These are phyloP conservation scores for Medicago truncatula DNA, from an alignment of 306 rosid genomes.

Conservation along the genomic window DNA sequence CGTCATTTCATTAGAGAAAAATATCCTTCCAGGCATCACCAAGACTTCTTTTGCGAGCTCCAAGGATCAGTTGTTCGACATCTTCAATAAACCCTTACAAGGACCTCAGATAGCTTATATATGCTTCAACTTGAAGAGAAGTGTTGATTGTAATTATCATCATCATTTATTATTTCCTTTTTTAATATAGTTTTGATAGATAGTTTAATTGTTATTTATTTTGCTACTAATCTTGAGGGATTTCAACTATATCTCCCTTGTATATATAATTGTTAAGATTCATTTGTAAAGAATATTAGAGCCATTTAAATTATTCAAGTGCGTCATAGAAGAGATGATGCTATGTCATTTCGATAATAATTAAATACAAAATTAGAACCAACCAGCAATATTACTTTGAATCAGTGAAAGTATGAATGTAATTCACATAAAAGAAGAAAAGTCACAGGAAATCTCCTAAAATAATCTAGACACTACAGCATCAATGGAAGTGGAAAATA, in stretches of 20 bases:
- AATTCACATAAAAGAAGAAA: constrained; percentile 10
- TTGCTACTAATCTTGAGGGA: background rate
- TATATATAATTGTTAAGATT: background rate
- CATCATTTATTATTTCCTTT: too few relatives aligned
- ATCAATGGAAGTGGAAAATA: constrained; percentile 46
- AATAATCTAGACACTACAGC: constrained; percentile 3
- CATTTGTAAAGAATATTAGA: background rate
- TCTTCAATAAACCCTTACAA: too few relatives aligned
- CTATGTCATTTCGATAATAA: constrained; percentile 9
- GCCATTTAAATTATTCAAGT: constrained; percentile 7
- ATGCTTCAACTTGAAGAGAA: too few relatives aligned
- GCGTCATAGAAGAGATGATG: constrained; percentile 8
- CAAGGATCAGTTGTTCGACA: too few relatives aligned
- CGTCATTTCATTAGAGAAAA: too few relatives aligned
- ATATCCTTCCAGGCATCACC: too few relatives aligned
- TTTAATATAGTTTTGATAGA: too few relatives aligned
- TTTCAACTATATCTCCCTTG: background rate
- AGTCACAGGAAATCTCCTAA: constrained; percentile 8
- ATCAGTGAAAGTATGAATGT: background rate
- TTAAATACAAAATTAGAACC: constrained; percentile 21
- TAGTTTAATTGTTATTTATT: background rate
- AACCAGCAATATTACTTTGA: constrained; percentile 34
- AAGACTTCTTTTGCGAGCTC: too few relatives aligned
- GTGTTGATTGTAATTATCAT: too few relatives aligned
- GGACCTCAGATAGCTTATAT: too few relatives aligned